Evolutionary conservation across 2,329 filamentous ascomycete species (phyloP).

Genomic region (Ophiostoma montium): DNA sequence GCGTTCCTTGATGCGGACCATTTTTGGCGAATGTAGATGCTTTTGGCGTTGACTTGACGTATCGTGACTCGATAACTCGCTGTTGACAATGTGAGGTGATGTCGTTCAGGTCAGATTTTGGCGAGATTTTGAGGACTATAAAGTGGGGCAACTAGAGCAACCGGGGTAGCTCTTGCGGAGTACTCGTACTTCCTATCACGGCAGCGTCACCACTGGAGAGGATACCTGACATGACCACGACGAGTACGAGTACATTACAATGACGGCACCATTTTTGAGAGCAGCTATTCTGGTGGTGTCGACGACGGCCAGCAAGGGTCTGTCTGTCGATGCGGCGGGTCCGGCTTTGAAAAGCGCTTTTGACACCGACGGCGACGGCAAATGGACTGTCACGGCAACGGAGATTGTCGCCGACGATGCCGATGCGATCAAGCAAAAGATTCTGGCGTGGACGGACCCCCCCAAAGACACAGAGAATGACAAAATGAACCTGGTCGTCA

Average conservation of each 20-base stretch:
- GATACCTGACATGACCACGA: too few species aligned
- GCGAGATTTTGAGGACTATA: not conserved
- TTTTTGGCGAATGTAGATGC: not conserved
- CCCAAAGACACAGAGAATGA: conserved; percentile 43
- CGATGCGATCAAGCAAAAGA: conserved; percentile 56
- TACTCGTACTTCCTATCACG: not conserved
- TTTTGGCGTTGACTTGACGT: too few species aligned
- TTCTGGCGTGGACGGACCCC: conserved; percentile 61
- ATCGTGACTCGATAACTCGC: too few species aligned
- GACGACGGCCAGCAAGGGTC: conserved; percentile 71
- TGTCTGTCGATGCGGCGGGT: conserved; percentile 63
- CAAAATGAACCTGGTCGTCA: conserved; percentile 59
- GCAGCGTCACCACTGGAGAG: too few species aligned
- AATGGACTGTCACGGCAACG: conserved; percentile 56
- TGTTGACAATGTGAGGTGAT: too few species aligned
- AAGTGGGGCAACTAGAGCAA: conserved; percentile 7
- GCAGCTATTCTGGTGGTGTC: conserved; percentile 78
- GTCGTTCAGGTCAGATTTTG: conserved; percentile 3
- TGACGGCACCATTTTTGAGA: conserved; percentile 40
- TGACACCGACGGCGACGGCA: conserved; percentile 45
- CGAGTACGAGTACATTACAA: conserved; percentile 12
- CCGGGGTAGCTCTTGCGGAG: not conserved
- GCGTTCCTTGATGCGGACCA: conserved; percentile 94
- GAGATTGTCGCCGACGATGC: conserved; percentile 70
- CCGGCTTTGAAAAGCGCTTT: conserved; percentile 56